Evolutionary conservation across 2,329 filamentous ascomycete species (phyloP), one percentile per base, ranked within the genome.

Genomic region (Talaromyces islandicus): DNA sequence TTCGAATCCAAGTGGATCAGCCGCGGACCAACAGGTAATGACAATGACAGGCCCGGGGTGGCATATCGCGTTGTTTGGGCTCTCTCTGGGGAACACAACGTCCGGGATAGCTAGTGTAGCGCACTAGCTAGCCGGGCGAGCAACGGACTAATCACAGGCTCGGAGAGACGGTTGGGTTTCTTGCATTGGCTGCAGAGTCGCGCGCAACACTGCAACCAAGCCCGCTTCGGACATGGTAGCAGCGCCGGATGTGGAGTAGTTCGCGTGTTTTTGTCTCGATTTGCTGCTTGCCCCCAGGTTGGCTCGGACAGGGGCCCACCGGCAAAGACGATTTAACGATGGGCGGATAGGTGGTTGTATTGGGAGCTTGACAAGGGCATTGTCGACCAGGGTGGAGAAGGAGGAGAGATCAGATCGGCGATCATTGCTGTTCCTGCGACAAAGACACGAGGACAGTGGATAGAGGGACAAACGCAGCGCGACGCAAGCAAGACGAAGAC

Each of bases 181-280:
- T 24, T 46, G 43, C 43, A 46, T 46, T 46, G 43, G 43, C 43
- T 46, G 43, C 43, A 17, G n/a, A 17, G 38, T 41, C 12, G 43
- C 43, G 17, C 41, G 41, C 41, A 21, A 7, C 41, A n/a, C 3
- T 43, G 19, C 19, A 46, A 19, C 48, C 48, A 52, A 52, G 24
- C 10, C 27, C 11, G 14, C 17, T 19, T 35, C 11, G 14, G 35
- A 38, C 48, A 54, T 50, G 43, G 25, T 7, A 11, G 4, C 29
- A 50, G 52, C 19, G 24, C 58, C 58, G 58, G 58, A 59, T 59
- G 58, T 59, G 58, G 58, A 59, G 58, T 56, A 59, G 58, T 54
- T 59, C 58, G 52, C 52, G 58, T 59, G 52, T 25, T 59, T 55
- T 46, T 46, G 43, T 19, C 14, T 11, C 43, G 43, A 46, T 46